Evolutionary conservation across 768 basidiomycete genomes (phyloP).

Genomic region (Obba rivulosa): DNA sequence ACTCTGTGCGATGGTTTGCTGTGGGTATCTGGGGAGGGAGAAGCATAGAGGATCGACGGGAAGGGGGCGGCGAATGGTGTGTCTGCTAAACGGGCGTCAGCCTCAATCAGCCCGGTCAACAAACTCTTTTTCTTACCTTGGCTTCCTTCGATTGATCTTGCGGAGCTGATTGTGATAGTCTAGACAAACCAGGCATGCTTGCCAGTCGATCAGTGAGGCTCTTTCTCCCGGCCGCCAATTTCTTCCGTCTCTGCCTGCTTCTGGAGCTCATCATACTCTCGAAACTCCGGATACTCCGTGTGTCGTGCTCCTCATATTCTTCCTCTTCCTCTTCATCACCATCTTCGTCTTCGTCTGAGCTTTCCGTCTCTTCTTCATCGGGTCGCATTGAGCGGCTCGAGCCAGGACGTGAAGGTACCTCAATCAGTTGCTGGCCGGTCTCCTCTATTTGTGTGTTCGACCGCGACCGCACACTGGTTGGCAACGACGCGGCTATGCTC

Average conservation of each 20-base stretch:
- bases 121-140: conserved; percentile 4
- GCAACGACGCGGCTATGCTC: conserved; percentile 61
- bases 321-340: conserved; percentile 30
- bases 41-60: conserved; percentile 37
- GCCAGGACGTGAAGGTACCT: conserved; percentile 48
- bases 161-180: conserved; percentile 30
- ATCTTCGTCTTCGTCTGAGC: conserved; percentile 32
- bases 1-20: conserved; percentile 30
- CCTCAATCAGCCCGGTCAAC: not conserved
- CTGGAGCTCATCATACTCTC: conserved; percentile 74
- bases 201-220: conserved; percentile 82
- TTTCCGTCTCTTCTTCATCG: conserved; percentile 20
- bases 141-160: conserved; percentile 1
- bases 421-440: conserved; percentile 49
- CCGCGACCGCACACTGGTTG: conserved; percentile 37
- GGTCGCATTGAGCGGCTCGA: conserved; percentile 34
- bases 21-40: conserved; percentile 20
- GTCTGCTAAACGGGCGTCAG: not conserved
- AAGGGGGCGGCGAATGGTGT: conserved; percentile 32
- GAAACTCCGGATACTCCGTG: conserved; percentile 80
- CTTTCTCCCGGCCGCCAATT: conserved; percentile 39
- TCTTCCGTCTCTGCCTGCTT: conserved; percentile 24
- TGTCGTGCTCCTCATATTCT: conserved; percentile 41
- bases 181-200: conserved; percentile 56
- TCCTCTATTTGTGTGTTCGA: conserved; percentile 27